Percentiles rank a stretch among this genome's conserved stretches.
phyloP scores from a whole-genome alignment of 2,329 filamentous ascomycete species.

The Aspergillus sp. region DNA sequence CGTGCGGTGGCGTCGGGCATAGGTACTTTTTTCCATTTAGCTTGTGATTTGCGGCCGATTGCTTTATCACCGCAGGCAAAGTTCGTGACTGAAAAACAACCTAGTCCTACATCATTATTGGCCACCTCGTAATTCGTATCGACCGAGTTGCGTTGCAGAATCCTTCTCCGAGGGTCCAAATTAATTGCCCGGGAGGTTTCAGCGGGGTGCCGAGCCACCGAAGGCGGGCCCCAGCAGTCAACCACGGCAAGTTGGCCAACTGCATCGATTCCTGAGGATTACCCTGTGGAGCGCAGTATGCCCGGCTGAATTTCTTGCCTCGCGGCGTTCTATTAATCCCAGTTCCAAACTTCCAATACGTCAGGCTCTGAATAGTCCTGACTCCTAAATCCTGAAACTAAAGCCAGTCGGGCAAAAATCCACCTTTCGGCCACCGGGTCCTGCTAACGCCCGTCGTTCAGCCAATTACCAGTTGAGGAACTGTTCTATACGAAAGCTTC shows the following conservation, averaged over 20 bases:
- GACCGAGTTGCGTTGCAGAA: not conserved
- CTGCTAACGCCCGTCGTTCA: not conserved
- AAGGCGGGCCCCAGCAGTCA: slow-evolving; percentile 9
- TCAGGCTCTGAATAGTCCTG: not conserved
- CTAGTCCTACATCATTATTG: not conserved
- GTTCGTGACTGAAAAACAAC: not conserved
- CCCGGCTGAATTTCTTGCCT: not conserved
- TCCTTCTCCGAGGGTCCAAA: slow-evolving; percentile 1
- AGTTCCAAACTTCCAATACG: not conserved
- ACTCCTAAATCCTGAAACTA: not conserved
- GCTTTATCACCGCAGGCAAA: not conserved
- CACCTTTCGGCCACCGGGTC: not conserved
- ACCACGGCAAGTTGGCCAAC: not conserved
- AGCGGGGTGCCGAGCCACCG: slow-evolving; percentile 15
- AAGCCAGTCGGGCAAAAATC: not conserved
- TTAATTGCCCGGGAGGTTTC: slow-evolving; percentile 1
- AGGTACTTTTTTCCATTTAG: not conserved
- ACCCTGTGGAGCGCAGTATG: not conserved
- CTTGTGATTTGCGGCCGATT: not conserved
- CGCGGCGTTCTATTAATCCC: not conserved
- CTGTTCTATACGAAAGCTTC: not conserved
- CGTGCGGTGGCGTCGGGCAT: not conserved
- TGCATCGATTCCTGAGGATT: not conserved
- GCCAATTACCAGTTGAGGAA: not conserved
- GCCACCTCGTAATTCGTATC: not conserved